Conservation (phyloP, 306 rosid genomes). For the Begonia masoniana region DNA sequence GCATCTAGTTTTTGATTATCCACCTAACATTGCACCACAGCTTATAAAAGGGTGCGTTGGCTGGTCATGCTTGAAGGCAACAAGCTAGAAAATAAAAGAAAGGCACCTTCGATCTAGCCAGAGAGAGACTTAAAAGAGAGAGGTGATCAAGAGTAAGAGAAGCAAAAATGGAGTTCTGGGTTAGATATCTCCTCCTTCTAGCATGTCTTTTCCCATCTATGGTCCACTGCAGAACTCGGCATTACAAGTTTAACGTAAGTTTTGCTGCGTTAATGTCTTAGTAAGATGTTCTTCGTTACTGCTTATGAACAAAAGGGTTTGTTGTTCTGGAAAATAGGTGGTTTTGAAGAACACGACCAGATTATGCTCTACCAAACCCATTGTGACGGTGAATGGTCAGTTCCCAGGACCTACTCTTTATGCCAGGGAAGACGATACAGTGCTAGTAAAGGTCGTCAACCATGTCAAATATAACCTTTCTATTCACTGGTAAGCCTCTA, state of each 20-base stretch:
- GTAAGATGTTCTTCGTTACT: not conserved
- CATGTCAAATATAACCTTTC: constrained; percentile 48
- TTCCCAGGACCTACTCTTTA: constrained; percentile 88
- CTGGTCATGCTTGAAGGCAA: constrained; percentile 27
- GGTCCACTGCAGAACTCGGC: constrained; percentile 61
- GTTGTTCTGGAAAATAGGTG: constrained; percentile 26
- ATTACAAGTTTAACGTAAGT: constrained; percentile 76
- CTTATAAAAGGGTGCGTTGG: constrained; percentile 47
- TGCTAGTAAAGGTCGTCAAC: constrained; percentile 59
- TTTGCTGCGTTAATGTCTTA: not conserved
- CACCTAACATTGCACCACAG: constrained; percentile 77
- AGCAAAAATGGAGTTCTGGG: constrained; percentile 33
- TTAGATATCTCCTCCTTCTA: constrained; percentile 34
- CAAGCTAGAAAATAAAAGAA: constrained; percentile 4
- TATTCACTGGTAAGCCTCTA: constrained; percentile 58
- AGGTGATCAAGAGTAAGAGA: constrained; percentile 2
- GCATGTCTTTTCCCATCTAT: constrained; percentile 51
- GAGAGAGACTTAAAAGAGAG: not conserved
- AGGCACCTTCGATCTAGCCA: too few relatives aligned
- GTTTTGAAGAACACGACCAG: constrained; percentile 34
- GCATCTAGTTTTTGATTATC: constrained; percentile 1
- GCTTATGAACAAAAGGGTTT: not conserved
- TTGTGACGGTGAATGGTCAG: constrained; percentile 62
- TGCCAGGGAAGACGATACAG: constrained; percentile 78
- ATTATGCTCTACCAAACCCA: constrained; percentile 57